A percentile compares a stretch with the other conserved stretches of the same genome.
phyloP scores from a whole-genome alignment of 2,329 filamentous ascomycete genomes.

The Dactylellina parvicollis region DNA sequence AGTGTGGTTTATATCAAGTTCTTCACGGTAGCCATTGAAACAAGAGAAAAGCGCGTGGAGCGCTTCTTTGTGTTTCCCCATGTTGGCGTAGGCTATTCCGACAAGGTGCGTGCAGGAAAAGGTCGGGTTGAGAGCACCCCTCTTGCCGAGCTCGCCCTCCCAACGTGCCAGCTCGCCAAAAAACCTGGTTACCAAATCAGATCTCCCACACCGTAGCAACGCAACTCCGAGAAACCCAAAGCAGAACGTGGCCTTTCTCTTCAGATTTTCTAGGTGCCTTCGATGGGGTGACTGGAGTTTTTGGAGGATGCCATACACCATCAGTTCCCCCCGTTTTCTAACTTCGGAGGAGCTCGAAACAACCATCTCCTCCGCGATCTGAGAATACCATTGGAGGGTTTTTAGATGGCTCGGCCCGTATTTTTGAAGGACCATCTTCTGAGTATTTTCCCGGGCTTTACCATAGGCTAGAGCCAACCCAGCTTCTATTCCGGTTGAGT shows the following conservation, averaged over 20 bases:
- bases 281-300: neutral
- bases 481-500: neutral
- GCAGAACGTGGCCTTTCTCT: neutral
- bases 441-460: neutral
- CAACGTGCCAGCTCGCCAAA: neutral
- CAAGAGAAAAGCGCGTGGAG: constrained; percentile 1
- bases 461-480: neutral
- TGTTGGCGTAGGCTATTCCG: constrained; percentile 6
- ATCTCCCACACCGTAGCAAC: neutral
- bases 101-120: neutral
- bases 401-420: constrained; percentile 19
- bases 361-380: neutral
- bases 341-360: neutral
- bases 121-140: neutral
- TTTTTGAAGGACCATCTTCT: neutral
- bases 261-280: neutral
- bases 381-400: neutral
- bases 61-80: constrained; percentile 11
- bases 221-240: neutral
- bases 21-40: neutral
- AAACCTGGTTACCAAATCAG: neutral
- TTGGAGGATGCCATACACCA: constrained; percentile 6
- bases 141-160: neutral
- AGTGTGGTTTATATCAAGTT: constrained; percentile 12
- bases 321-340: neutral